Conservation (phyloP, 2,329 filamentous ascomycete species). For the Diaporthe sp. region DNA sequence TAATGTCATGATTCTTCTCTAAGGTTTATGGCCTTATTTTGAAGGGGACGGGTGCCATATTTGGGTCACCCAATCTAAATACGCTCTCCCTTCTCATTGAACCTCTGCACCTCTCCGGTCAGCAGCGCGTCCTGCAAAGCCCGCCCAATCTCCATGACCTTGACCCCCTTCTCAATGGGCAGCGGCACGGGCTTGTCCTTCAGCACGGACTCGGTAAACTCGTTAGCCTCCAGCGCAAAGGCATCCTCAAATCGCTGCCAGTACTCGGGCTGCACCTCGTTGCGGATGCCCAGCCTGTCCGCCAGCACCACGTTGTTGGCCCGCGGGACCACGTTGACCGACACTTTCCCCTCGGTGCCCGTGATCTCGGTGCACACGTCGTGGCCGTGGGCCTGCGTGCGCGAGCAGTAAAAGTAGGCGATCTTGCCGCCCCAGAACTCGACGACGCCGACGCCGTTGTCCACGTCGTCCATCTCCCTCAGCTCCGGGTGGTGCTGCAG, state of each 20-base stretch:
- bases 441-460: conserved; percentile 75
- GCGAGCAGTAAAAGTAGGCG: conserved; percentile 73
- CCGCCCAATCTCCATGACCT: conserved; percentile 72
- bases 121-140: conserved; percentile 65
- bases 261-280: conserved; percentile 73
- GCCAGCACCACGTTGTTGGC: conserved; percentile 67
- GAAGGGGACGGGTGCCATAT: too few relatives aligned
- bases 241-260: conserved; percentile 74
- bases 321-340: conserved; percentile 71
- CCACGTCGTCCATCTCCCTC: conserved; percentile 69
- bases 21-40: fast-evolving
- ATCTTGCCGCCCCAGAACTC: conserved; percentile 76
- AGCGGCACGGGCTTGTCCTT: conserved; percentile 69
- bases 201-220: conserved; percentile 72
- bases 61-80: neutral
- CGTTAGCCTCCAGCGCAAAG: conserved; percentile 74
- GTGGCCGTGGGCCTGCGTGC: conserved; percentile 79
- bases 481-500: conserved; percentile 72
- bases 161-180: conserved; percentile 69
- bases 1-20: neutral
- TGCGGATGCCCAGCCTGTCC: conserved; percentile 61
- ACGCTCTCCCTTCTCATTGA: neutral
- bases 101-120: neutral
- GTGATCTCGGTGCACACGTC: conserved; percentile 78
- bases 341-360: conserved; percentile 74